Percentiles rank a stretch among this genome's conserved stretches.
Conservation (phyloP, 2,329 filamentous ascomycete species). For the Monilinia vaccinii-corymbosi region DNA sequence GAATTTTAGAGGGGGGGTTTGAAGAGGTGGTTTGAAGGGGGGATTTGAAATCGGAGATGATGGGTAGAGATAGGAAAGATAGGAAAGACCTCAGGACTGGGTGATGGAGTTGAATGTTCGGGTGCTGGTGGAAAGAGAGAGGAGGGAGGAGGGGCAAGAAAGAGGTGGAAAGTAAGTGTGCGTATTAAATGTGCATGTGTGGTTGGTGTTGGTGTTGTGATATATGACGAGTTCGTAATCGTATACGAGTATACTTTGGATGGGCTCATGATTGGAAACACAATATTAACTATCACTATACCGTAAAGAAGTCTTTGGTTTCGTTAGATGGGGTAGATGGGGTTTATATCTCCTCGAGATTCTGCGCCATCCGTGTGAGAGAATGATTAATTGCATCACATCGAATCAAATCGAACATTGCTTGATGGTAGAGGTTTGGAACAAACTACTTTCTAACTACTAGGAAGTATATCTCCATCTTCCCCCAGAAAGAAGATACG, state of each 20-base stretch:
- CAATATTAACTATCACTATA: background rate
- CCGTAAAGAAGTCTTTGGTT: background rate
- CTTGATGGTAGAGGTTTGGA: background rate
- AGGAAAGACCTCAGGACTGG: no score
- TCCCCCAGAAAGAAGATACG: background rate
- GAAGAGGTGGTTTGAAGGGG: background rate
- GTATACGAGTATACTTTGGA: no score
- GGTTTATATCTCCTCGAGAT: background rate
- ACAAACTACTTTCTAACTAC: background rate
- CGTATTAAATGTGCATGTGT: no score
- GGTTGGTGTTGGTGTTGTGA: no score
- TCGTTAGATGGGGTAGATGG: background rate
- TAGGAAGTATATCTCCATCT: background rate
- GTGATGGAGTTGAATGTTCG: no score
- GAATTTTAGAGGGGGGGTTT: background rate
- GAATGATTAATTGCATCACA: background rate
- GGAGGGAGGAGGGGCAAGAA: no score
- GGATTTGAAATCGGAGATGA: no score
- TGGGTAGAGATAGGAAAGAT: no score
- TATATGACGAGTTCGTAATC: no score
- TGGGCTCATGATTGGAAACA: background rate
- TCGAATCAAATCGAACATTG: background rate
- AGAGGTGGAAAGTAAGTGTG: no score
- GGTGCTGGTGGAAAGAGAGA: no score
- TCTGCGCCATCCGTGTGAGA: background rate